A percentile compares a stretch with the other conserved stretches of the same genome.
Evolutionary conservation across 805 yeast species (phyloP).

Genomic region (Komagataella pastoris): DNA sequence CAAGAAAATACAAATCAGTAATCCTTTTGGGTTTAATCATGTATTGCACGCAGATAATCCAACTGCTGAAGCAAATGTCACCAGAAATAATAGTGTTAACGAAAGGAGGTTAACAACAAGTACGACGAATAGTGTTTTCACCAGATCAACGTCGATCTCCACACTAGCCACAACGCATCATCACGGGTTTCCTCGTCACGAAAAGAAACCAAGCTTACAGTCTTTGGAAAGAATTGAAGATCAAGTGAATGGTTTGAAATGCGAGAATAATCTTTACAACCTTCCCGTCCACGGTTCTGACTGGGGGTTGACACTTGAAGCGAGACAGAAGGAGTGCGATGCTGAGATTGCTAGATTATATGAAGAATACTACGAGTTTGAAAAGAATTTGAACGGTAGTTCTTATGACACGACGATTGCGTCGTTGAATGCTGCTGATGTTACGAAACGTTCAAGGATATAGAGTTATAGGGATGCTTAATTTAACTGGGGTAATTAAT

Average conservation of each 20-base stretch:
- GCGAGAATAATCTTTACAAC: not conserved
- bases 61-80: conserved; percentile 1
- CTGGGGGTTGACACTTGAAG: not conserved
- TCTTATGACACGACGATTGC: not conserved
- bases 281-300: not conserved
- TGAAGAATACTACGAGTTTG: not conserved
- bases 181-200: conserved; percentile 2
- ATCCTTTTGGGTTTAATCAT: conserved; percentile 20
- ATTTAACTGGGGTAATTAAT: conserved; percentile 1
- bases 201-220: conserved; percentile 2
- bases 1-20: conserved; percentile 9
- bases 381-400: not conserved
- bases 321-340: not conserved
- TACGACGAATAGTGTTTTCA: conserved; percentile 7
- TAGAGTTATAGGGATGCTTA: not conserved
- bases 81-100: conserved; percentile 6
- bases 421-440: not conserved
- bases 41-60: conserved; percentile 12
- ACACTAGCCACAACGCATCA: conserved; percentile 11
- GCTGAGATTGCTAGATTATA: not conserved
- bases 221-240: not conserved
- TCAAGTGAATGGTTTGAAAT: not conserved
- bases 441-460: not conserved
- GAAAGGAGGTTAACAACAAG: not conserved
- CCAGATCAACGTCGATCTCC: conserved; percentile 15